A percentile compares a stretch with the other conserved stretches of the same genome.
phyloP scores from a whole-genome alignment of 306 rosid species.

The Oemleria cerasiformis region DNA sequence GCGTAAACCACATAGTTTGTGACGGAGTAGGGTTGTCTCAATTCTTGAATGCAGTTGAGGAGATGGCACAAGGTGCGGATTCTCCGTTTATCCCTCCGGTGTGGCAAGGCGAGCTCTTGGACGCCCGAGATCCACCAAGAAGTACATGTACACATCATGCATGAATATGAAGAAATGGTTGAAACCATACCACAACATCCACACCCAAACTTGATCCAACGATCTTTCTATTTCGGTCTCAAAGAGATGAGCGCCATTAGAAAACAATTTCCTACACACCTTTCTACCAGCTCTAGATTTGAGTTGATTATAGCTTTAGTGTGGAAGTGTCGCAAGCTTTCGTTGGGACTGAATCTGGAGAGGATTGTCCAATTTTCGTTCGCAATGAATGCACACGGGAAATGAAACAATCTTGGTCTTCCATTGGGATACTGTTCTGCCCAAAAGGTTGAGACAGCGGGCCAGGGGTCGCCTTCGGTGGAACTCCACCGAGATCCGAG shows the following conservation, averaged over 20 bases:
- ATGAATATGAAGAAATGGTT: conserved; percentile 14
- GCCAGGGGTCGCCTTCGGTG: too few relatives aligned
- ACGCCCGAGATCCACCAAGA: conserved; percentile 28
- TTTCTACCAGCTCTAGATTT: conserved; percentile 10
- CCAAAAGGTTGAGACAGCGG: too few relatives aligned
- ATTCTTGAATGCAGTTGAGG: conserved; percentile 22
- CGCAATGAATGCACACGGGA: not conserved
- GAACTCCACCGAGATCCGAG: too few relatives aligned
- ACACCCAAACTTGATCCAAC: not conserved
- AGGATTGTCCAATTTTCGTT: not conserved
- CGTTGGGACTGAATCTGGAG: not conserved
- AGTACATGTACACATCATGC: conserved; percentile 16
- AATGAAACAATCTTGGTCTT: not conserved
- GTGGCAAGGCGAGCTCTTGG: conserved; percentile 34
- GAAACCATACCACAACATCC: not conserved
- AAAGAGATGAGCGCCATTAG: not conserved
- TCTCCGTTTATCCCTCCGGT: conserved; percentile 24
- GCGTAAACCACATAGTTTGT: conserved; percentile 31
- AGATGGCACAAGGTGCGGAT: conserved; percentile 19
- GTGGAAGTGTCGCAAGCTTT: conserved; percentile 13
- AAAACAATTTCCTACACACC: not conserved
- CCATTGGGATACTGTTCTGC: conserved; percentile 32
- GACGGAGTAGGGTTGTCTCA: conserved; percentile 13
- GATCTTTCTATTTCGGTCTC: conserved; percentile 3
- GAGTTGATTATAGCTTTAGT: conserved; percentile 21